Conservation (phyloP, 305 asterid species). For the Striga hermonthica region DNA sequence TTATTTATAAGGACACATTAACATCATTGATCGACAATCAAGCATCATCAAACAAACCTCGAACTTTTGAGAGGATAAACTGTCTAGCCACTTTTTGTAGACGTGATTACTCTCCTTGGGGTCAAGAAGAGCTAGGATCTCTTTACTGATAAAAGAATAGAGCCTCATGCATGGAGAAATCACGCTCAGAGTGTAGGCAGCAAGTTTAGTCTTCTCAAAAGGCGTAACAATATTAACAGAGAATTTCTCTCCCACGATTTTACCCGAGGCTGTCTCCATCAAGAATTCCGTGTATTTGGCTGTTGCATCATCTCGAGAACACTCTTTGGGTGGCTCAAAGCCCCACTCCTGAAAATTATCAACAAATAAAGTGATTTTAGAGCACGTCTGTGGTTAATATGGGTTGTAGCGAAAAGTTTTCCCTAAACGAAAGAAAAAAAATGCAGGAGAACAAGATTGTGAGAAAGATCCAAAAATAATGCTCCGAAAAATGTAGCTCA, state of each 20-base stretch:
- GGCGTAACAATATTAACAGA: slow-evolving; percentile 59
- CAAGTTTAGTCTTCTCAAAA: slow-evolving; percentile 66
- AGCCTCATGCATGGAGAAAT: slow-evolving; percentile 79
- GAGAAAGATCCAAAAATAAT: too few relatives aligned
- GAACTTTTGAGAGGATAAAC: slow-evolving; percentile 50
- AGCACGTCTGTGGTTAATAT: not conserved
- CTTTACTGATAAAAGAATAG: slow-evolving; percentile 49
- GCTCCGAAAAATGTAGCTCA: too few relatives aligned
- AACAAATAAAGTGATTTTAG: not conserved
- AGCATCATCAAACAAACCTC: slow-evolving; percentile 45
- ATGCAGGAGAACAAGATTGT: too few relatives aligned
- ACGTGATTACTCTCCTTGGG: slow-evolving; percentile 44
- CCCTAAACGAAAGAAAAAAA: not conserved
- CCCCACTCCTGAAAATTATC: slow-evolving; percentile 57
- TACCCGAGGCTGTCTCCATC: slow-evolving; percentile 64
- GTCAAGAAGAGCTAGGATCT: slow-evolving; percentile 44
- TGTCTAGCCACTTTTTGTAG: slow-evolving; percentile 62
- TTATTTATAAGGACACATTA: slow-evolving; percentile 7
- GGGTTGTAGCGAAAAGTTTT: not conserved
- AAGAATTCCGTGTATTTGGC: slow-evolving; percentile 58
- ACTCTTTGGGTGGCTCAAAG: slow-evolving; percentile 56
- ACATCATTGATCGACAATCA: slow-evolving; percentile 10
- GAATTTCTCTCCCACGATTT: slow-evolving; percentile 54
- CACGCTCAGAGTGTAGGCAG: slow-evolving; percentile 61
- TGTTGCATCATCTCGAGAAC: slow-evolving; percentile 41